Evolutionary conservation across 2,329 filamentous ascomycete genomes (phyloP).

Genomic region (Hymenoscyphus albidus): DNA sequence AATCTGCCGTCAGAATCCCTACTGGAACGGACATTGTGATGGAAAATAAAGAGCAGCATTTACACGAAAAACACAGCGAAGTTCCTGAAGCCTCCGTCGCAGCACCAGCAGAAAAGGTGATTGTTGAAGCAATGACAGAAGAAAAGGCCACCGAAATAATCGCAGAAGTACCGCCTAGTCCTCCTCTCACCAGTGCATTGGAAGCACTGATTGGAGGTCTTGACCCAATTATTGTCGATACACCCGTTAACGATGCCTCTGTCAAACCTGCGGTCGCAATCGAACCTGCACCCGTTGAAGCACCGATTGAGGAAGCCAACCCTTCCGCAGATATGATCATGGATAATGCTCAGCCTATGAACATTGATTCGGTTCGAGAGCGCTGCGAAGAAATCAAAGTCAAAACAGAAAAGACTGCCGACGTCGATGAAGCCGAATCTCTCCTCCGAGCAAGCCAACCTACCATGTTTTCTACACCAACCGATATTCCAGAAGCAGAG

Average conservation of each 20-base stretch:
- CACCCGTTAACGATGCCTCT: background rate
- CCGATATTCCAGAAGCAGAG: constrained; percentile 28
- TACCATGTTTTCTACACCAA: constrained; percentile 1
- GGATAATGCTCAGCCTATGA: background rate
- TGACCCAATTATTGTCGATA: constrained; percentile 9
- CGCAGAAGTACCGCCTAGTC: constrained; percentile 7
- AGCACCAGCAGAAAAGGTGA: background rate
- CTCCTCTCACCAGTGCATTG: constrained; percentile 28
- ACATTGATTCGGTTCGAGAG: constrained; percentile 1
- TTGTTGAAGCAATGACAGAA: background rate
- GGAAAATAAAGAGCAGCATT: background rate
- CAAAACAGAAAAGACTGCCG: background rate
- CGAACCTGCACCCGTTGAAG: background rate
- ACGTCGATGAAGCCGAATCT: background rate
- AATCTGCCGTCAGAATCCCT: constrained; percentile 11
- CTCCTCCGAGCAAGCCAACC: constrained; percentile 1
- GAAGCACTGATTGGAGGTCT: constrained; percentile 31
- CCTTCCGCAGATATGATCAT: background rate
- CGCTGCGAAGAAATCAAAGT: background rate
- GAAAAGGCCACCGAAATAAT: background rate
- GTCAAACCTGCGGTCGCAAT: background rate
- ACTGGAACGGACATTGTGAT: constrained; percentile 4
- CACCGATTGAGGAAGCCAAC: background rate
- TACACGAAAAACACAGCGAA: background rate
- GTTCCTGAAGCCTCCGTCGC: background rate